Evolutionary conservation across 257 asterid genomes (phyloP).

Genomic region (Linderniella brevidens): DNA sequence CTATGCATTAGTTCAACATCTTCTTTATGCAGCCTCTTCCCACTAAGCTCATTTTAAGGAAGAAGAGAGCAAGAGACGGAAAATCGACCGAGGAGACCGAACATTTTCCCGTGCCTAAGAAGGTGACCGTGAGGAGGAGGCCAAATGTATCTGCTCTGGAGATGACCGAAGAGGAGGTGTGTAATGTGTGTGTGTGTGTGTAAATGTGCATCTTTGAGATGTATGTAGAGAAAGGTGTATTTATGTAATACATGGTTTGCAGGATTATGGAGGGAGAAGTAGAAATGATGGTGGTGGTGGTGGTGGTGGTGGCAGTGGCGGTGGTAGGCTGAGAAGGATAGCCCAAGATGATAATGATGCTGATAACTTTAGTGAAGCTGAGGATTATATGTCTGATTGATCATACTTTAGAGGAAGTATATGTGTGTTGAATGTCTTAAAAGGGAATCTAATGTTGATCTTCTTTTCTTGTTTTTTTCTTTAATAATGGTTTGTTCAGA

Average conservation of each 20-base stretch:
- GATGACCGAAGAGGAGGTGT: conserved; percentile 50
- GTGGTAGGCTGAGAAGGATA: conserved; percentile 20
- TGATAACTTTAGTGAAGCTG: conserved; percentile 45
- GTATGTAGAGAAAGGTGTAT: neutral
- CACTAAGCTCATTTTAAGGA: conserved; percentile 32
- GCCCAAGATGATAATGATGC: conserved; percentile 37
- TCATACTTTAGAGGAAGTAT: too few relatives aligned
- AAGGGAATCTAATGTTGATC: too few relatives aligned
- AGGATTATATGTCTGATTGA: conserved; percentile 62
- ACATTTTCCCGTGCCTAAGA: conserved; percentile 59
- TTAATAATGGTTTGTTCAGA: too few relatives aligned
- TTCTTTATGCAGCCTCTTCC: conserved; percentile 38
- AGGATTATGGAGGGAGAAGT: conserved; percentile 42
- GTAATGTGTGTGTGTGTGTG: neutral
- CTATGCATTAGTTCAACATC: neutral
- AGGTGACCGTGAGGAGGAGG: conserved; percentile 58
- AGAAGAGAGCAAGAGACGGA: conserved; percentile 77
- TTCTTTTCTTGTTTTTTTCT: too few relatives aligned
- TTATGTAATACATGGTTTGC: conserved; percentile 9
- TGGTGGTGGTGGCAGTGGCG: conserved; percentile 23
- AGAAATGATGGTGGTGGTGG: conserved; percentile 24
- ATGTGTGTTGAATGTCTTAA: too few relatives aligned
- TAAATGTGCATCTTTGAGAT: neutral
- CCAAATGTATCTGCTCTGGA: conserved; percentile 33
- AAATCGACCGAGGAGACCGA: conserved; percentile 61